These are phyloP conservation scores for Talaromyces rugulosus DNA, from an alignment of 2,329 filamentous ascomycete genomes.

Conservation along the genomic window DNA sequence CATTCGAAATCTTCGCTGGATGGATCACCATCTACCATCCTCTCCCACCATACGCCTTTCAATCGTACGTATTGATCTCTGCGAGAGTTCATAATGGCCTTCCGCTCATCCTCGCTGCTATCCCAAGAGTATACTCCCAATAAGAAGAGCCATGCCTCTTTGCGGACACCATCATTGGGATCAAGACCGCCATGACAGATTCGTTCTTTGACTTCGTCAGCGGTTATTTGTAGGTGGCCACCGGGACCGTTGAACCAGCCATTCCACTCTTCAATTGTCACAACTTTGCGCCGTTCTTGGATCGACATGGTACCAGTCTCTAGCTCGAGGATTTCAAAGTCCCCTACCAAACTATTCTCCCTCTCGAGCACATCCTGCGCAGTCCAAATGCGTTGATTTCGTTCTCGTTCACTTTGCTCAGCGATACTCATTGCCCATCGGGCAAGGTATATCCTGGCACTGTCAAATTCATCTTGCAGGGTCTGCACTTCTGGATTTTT, in stretches of 20 bases:
- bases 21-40: constrained; percentile 75
- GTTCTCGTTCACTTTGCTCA: constrained; percentile 88
- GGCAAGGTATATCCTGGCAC: constrained; percentile 86
- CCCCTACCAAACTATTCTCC: constrained; percentile 90
- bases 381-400: constrained; percentile 85
- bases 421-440: constrained; percentile 99
- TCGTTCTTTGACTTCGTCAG: constrained; percentile 94
- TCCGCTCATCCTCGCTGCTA: constrained; percentile 79
- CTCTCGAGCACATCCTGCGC: constrained; percentile 87
- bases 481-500: constrained; percentile 93
- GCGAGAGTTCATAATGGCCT: constrained; percentile 75
- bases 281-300: constrained; percentile 69
- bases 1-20: constrained; percentile 82
- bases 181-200: constrained; percentile 93
- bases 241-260: constrained; percentile 74
- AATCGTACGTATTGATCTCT: constrained; percentile 91
- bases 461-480: constrained; percentile 94
- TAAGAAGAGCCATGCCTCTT: constrained; percentile 94
- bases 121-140: constrained; percentile 93
- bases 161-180: constrained; percentile 83
- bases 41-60: constrained; percentile 95
- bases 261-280: constrained; percentile 86
- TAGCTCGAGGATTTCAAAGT: constrained; percentile 87
- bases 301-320: constrained; percentile 69
- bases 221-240: constrained; percentile 72